Conservation (phyloP, 2,329 filamentous ascomycete species). For the Microdochium nivale region DNA sequence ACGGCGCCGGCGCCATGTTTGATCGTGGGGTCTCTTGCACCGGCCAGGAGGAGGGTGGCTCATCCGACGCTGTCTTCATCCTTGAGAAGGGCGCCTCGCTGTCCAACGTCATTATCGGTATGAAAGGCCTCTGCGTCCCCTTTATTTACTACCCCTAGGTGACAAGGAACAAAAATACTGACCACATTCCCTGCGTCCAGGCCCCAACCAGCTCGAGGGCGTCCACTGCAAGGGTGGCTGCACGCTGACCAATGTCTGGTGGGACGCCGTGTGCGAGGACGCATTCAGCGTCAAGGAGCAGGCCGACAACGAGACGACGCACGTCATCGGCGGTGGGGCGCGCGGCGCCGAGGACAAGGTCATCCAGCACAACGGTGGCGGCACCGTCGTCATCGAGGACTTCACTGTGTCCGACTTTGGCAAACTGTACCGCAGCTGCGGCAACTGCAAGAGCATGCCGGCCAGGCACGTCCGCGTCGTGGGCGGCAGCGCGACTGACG, state of each 20-base stretch:
- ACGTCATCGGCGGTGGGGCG: slow-evolving; percentile 33
- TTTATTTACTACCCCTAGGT: too few relatives aligned
- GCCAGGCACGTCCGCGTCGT: slow-evolving; percentile 33
- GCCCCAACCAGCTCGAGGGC: slow-evolving; percentile 37
- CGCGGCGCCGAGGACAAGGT: slow-evolving; percentile 30
- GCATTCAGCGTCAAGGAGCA: slow-evolving; percentile 25
- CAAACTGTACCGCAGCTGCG: slow-evolving; percentile 41
- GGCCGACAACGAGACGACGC: slow-evolving; percentile 24
- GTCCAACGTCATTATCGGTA: slow-evolving; percentile 39
- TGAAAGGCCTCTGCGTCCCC: too few relatives aligned
- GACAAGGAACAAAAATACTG: too few relatives aligned
- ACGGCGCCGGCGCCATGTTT: background rate
- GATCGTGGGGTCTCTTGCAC: background rate
- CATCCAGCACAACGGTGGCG: slow-evolving; percentile 31
- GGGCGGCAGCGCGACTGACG: slow-evolving; percentile 30
- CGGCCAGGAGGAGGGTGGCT: slow-evolving; percentile 14
- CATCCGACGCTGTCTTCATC: slow-evolving; percentile 38
- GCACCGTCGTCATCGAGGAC: slow-evolving; percentile 26
- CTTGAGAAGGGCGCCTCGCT: slow-evolving; percentile 39
- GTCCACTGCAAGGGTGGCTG: slow-evolving; percentile 41
- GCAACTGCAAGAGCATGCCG: slow-evolving; percentile 34
- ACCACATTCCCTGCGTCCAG: slow-evolving; percentile 9
- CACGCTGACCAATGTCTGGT: slow-evolving; percentile 28
- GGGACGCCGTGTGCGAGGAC: slow-evolving; percentile 30
- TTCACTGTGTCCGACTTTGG: slow-evolving; percentile 34